Percentiles rank a stretch among this genome's conserved stretches.
phyloP scores from a whole-genome alignment of 169 alveolate genomes.

The Cryptosporidium sp. region DNA sequence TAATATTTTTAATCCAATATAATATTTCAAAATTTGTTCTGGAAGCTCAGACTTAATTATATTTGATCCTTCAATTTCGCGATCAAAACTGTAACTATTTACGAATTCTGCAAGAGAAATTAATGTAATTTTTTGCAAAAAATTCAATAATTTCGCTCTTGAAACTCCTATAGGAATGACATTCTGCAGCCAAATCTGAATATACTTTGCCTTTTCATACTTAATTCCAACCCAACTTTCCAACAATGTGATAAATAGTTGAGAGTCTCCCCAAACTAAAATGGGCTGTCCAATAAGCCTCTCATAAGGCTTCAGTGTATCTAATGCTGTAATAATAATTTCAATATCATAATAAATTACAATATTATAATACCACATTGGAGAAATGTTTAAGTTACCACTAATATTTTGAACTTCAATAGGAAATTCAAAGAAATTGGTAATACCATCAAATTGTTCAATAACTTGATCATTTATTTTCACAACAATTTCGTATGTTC shows the following conservation, averaged over 20 bases:
- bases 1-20: constrained; percentile 57
- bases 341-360: constrained; percentile 66
- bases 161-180: constrained; percentile 63
- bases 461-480: constrained; percentile 41
- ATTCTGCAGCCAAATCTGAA: constrained; percentile 62
- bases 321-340: constrained; percentile 48
- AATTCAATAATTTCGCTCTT: constrained; percentile 27
- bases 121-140: constrained; percentile 34
- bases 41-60: neutral
- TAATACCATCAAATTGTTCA: constrained; percentile 26
- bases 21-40: constrained; percentile 27
- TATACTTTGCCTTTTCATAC: constrained; percentile 46
- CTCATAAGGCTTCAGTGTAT: constrained; percentile 58
- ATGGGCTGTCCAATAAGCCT: constrained; percentile 14
- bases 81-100: constrained; percentile 35
- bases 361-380: constrained; percentile 51
- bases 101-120: constrained; percentile 69
- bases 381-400: constrained; percentile 23
- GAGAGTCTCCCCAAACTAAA: constrained; percentile 71
- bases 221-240: constrained; percentile 69
- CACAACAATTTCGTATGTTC: constrained; percentile 64
- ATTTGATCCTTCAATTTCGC: constrained; percentile 27
- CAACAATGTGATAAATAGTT: constrained; percentile 31
- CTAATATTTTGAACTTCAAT: constrained; percentile 1
- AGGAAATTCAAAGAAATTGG: constrained; percentile 2